Evolutionary conservation across 1,284 basidiomycete species (phyloP).

Genomic region (Cutaneotrichosporon cavernicola): DNA sequence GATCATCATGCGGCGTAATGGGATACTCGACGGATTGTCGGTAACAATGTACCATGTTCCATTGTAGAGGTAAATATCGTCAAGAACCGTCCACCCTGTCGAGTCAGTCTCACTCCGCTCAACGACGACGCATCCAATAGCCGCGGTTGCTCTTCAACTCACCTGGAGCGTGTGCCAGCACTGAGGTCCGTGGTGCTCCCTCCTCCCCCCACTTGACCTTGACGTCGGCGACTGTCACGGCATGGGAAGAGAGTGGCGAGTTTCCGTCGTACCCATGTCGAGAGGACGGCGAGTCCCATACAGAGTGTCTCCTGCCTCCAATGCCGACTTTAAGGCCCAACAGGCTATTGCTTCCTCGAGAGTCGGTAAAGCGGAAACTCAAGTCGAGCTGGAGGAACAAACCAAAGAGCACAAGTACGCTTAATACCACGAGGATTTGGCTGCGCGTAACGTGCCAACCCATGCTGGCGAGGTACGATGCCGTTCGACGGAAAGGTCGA

Average conservation of each 20-base stretch:
- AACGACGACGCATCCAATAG: background rate
- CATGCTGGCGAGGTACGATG: slow-evolving; percentile 12
- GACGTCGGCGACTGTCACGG: slow-evolving; percentile 28
- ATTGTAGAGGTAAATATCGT: slow-evolving; percentile 60
- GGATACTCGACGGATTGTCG: slow-evolving; percentile 51
- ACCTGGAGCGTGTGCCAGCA: slow-evolving; percentile 53
- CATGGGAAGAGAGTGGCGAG: background rate
- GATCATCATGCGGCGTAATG: slow-evolving; percentile 52
- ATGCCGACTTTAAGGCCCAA: slow-evolving; percentile 42
- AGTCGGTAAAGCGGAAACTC: slow-evolving; percentile 40
- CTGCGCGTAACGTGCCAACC: slow-evolving; percentile 46
- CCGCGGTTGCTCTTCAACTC: slow-evolving; percentile 19
- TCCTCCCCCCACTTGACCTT: slow-evolving; percentile 48
- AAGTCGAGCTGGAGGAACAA: slow-evolving; percentile 50
- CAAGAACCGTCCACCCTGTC: slow-evolving; percentile 70
- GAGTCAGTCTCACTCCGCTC: background rate
- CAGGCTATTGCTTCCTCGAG: slow-evolving; percentile 32
- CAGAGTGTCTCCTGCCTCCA: slow-evolving; percentile 24
- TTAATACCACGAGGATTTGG: slow-evolving; percentile 47
- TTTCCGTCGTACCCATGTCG: slow-evolving; percentile 4
- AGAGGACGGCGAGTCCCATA: slow-evolving; percentile 1
- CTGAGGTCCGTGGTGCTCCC: slow-evolving; percentile 40
- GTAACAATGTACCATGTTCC: slow-evolving; percentile 55
- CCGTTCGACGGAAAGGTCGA: slow-evolving; percentile 9
- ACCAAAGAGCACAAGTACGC: slow-evolving; percentile 41